Conservation (phyloP, 371 early-diverging fungal species). For the Mortierella sp. region DNA sequence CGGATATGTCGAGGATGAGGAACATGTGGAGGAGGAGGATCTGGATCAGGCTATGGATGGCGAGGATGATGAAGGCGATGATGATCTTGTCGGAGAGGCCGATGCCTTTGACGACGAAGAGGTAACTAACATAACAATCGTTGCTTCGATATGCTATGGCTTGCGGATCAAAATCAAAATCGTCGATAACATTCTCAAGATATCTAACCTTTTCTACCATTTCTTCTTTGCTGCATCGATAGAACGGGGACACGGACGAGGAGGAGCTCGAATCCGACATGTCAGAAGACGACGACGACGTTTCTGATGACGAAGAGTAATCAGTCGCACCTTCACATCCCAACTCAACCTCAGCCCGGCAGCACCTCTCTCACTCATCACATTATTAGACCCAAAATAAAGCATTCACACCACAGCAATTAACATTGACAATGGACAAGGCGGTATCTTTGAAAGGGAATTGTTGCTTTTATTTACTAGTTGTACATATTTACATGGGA, state of each 20-base stretch:
- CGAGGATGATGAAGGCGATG: slow-evolving; percentile 27
- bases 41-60: slow-evolving; percentile 13
- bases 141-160: background rate
- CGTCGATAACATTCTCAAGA: too few species aligned
- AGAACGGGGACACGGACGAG: slow-evolving; percentile 7
- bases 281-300: slow-evolving; percentile 26
- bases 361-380: too few species aligned
- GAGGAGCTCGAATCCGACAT: slow-evolving; percentile 22
- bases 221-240: background rate
- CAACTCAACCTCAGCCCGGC: background rate
- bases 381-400: slow-evolving; percentile 6
- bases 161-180: background rate
- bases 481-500: slow-evolving; percentile 8
- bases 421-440: background rate
- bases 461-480: too few species aligned
- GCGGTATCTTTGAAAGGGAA: too few species aligned
- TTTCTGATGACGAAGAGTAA: slow-evolving; percentile 6
- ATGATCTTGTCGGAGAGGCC: slow-evolving; percentile 42
- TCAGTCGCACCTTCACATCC: background rate
- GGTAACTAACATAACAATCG: too few species aligned
- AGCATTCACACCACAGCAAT: slow-evolving; percentile 10
- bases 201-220: background rate
- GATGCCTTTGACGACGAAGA: slow-evolving; percentile 33
- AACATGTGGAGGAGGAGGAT: slow-evolving; percentile 62
- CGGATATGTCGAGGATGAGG: slow-evolving; percentile 66